Evolutionary conservation across 108 stramenopile species (phyloP), one percentile per base, ranked within the genome.

Genomic region (Nitzschia sp.): DNA sequence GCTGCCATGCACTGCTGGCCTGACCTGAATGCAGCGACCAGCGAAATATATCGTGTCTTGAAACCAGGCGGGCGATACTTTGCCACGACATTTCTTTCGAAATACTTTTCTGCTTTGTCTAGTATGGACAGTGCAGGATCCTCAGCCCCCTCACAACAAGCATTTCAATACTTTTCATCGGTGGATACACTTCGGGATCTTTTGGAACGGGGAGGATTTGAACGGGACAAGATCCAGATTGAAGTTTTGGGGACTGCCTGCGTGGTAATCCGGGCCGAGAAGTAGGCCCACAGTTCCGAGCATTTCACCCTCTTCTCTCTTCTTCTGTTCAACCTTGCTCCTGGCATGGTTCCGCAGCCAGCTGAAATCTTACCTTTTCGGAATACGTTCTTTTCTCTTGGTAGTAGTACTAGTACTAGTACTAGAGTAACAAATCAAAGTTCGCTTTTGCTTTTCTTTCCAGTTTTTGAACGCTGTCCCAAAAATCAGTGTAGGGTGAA

Each of bases 1-100:
- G 98, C 98, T 0, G 98, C 98, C 23, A 95, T 98, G 91, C 98
- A 98, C 70, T 98, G 98, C 74, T 97, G 98, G 98, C 95, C 93
- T 8, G 88, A 93, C 60, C 78, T 97, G 46, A 85, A 90, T 42
- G 63, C 66, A 6, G 92, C 91, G 0, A 63, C 90, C 25, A 64
- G 76, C 17, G 96, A 98, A 73, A 89, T 95, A 70, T 72, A 91
- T 69, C 89, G 98, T 3, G 94, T 93, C 3, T 77, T 98, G 68
- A 87, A 86, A 66, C 96, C 98, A 6, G 98, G 98, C 19, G 94
- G 95, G 19, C 75, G 86, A 18, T 96, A 94, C 67, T 98, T 96
- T 78, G 96, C 95, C 8, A 95, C 92, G 0, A 98, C 98, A 2
- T 98, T 98, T 74, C 56, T 95, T n/a, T 80, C 76, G 0, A 73